A percentile compares a stretch with the other conserved stretches of the same genome.
Evolutionary conservation across 495 filamentous ascomycete genomes (phyloP).

Genomic region (Platismatia glauca): DNA sequence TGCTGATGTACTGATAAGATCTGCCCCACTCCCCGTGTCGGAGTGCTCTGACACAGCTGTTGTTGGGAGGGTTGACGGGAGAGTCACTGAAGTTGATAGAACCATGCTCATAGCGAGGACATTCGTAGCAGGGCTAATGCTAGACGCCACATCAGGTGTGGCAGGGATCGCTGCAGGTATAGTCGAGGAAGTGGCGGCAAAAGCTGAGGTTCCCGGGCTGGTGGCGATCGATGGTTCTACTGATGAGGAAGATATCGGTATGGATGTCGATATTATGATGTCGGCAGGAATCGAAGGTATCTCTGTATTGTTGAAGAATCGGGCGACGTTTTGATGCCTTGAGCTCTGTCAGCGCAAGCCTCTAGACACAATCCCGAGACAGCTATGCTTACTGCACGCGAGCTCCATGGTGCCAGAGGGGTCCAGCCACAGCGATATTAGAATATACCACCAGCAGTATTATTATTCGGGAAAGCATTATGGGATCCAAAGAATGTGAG

Average conservation of each 20-base stretch:
- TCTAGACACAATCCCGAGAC: background rate
- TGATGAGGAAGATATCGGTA: constrained; percentile 11
- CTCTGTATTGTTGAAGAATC: constrained; percentile 14
- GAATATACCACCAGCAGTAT: constrained; percentile 25
- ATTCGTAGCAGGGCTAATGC: background rate
- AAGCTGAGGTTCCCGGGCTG: background rate
- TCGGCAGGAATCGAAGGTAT: background rate
- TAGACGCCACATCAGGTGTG: background rate
- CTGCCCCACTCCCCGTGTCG: background rate
- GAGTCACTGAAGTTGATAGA: background rate
- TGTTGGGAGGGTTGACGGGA: background rate
- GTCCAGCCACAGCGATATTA: constrained; percentile 20
- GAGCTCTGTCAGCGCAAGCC: constrained; percentile 3
- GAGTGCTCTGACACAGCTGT: background rate
- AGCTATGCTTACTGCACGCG: constrained; percentile 16
- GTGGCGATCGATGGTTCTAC: background rate
- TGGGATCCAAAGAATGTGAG: constrained; percentile 8
- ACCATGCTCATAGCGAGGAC: background rate
- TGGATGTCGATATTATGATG: constrained; percentile 5
- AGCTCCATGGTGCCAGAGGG: constrained; percentile 15
- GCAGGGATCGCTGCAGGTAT: background rate
- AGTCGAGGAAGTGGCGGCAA: background rate
- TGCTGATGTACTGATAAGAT: background rate
- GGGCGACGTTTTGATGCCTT: constrained; percentile 10
- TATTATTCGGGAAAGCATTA: constrained; percentile 17